Conservation (phyloP, 192 early-diverging fungal genomes). For the Gamsiella multidivaricata region DNA sequence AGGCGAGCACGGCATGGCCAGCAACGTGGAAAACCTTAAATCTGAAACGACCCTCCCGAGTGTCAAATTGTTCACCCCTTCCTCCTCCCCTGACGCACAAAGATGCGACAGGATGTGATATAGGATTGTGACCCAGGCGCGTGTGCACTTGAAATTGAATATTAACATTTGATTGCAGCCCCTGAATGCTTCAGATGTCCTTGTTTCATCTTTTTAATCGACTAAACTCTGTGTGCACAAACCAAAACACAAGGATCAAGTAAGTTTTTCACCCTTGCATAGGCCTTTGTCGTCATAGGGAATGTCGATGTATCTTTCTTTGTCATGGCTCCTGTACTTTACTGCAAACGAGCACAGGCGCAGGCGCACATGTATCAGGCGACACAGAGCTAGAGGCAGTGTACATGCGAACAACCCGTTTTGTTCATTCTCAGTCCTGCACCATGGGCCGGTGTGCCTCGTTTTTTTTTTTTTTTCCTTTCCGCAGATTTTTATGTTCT, state of each 20-base stretch:
- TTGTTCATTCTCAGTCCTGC: too few species aligned
- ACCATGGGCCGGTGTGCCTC: not conserved
- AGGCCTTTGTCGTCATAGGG: conserved; percentile 8
- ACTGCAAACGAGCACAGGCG: not conserved
- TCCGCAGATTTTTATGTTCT: too few species aligned
- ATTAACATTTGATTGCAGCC: not conserved
- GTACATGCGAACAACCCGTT: too few species aligned
- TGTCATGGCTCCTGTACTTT: not conserved
- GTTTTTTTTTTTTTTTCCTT: conserved; percentile 7
- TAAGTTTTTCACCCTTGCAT: conserved; percentile 10
- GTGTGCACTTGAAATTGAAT: too few species aligned
- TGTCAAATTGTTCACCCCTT: too few species aligned
- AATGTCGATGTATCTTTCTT: conserved; percentile 1
- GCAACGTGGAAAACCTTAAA: conserved; percentile 21
- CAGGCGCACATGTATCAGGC: too few species aligned
- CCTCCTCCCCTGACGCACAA: too few species aligned
- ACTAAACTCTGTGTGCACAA: not conserved
- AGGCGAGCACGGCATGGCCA: not conserved
- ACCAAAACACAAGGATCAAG: not conserved
- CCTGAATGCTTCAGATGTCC: conserved; percentile 4
- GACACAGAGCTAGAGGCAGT: too few species aligned
- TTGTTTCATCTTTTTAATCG: not conserved
- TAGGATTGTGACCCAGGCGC: too few species aligned
- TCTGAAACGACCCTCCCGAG: not conserved
- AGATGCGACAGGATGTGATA: too few species aligned